phyloP scores from a whole-genome alignment of 2,329 filamentous ascomycete species.

The Ascochyta fabae region DNA sequence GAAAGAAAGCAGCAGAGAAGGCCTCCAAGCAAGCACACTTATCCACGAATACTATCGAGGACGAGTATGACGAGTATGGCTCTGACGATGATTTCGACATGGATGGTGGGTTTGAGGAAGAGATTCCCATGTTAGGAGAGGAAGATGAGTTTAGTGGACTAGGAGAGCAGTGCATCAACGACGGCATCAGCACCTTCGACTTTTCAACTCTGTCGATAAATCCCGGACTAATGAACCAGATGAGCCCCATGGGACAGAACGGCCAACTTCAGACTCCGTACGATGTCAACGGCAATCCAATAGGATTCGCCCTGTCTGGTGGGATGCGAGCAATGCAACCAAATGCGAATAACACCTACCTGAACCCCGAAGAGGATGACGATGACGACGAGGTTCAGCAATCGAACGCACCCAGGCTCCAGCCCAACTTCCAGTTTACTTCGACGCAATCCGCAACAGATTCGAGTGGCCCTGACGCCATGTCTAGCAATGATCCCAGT shows the following conservation, averaged over 20 bases:
- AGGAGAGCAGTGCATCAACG: slow-evolving; percentile 36
- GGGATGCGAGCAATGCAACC: slow-evolving; percentile 21
- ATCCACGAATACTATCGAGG: slow-evolving; percentile 46
- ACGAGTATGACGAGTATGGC: slow-evolving; percentile 49
- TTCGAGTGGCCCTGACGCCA: slow-evolving; percentile 1
- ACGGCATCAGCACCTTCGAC: slow-evolving; percentile 33
- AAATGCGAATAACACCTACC: slow-evolving; percentile 4
- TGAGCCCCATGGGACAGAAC: slow-evolving; percentile 32
- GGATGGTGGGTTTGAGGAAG: slow-evolving; percentile 68
- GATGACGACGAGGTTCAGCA: slow-evolving; percentile 16
- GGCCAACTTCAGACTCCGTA: slow-evolving; percentile 36
- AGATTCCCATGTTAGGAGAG: slow-evolving; percentile 63
- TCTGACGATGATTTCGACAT: slow-evolving; percentile 56
- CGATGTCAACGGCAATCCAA: slow-evolving; percentile 40
- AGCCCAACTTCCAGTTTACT: not conserved
- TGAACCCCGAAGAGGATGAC: slow-evolving; percentile 14
- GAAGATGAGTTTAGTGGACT: slow-evolving; percentile 41
- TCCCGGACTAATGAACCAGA: slow-evolving; percentile 21
- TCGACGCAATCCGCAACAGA: not conserved
- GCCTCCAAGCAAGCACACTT: slow-evolving; percentile 50
- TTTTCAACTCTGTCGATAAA: slow-evolving; percentile 42
- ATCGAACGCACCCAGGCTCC: slow-evolving; percentile 8
- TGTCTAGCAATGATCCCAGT: slow-evolving; percentile 15
- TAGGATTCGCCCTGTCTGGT: slow-evolving; percentile 44
- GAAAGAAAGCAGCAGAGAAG: slow-evolving; percentile 68